Base-by-base conservation (phyloP, 768 basidiomycete genomes). In the Dictyophora rubrovolvata region DNA sequence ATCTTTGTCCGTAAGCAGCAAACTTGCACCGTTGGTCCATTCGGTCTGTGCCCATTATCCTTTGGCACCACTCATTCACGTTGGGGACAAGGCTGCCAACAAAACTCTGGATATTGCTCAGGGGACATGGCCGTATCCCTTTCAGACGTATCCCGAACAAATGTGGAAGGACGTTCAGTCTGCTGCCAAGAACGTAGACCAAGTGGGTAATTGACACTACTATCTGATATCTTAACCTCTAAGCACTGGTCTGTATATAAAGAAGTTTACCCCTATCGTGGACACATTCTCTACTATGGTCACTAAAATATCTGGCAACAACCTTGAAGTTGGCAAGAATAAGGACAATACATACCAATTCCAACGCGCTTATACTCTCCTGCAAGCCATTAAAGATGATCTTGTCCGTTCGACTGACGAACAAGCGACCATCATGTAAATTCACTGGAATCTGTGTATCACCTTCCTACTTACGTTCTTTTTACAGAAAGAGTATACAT, bases 161-260 rank as follows among this genome's bases (percentile, higher is more conserved):
- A 42, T 59, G 49, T 59, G 57, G 57, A n/a, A 28, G n/a, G 57
- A 59, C 46, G 57, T 59, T 42, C 22, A 23, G 48, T 59, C 57
- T 42, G 48, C 50, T 48, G 57, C 57, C 4, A 59, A 59, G 20
- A 42, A 48, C 17, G 49, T 59, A 18, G 57, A 59, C 20, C 57
- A 52, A 36, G 57, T 59, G 33, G 9, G 55, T 56, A 28, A 2
- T 14, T 36, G 48, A 17, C 7, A 49, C 28, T 23, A 2, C n/a
- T n/a, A 14, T 34, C 12, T 18, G 36, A 20, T 46, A 18, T 28
- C 56, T 48, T 57, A 16, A 23, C 14, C 36, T 16, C 28, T 35
- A 12, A 20, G 11, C 17, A 14, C 34, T 37, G 36, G 34, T 53
- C 21, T 52, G 17, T 35, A 16, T 33, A 12, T 28, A 23, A 17